phyloP scores from a whole-genome alignment of 2,329 filamentous ascomycete genomes.

The Tolypocladium sp. region DNA sequence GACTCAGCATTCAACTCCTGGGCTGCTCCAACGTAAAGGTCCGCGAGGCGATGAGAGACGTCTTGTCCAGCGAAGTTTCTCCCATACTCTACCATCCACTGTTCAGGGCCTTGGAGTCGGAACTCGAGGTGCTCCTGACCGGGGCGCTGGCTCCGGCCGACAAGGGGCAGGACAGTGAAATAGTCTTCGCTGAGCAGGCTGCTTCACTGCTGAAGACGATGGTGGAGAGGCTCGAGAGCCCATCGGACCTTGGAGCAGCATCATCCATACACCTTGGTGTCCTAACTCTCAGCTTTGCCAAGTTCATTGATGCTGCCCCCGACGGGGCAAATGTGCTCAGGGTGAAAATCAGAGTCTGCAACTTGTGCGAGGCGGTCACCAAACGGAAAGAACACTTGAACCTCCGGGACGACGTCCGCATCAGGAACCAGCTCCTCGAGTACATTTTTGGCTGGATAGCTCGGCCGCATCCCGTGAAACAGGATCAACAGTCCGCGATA shows the following conservation, averaged over 20 bases:
- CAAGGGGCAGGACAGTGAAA: slow-evolving; percentile 48
- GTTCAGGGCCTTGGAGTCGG: slow-evolving; percentile 55
- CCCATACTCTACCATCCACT: slow-evolving; percentile 51
- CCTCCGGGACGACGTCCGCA: slow-evolving; percentile 58
- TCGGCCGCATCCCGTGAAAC: slow-evolving; percentile 41
- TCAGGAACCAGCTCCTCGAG: slow-evolving; percentile 59
- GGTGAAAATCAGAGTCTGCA: slow-evolving; percentile 62
- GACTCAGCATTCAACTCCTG: slow-evolving; percentile 54
- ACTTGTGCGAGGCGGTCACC: slow-evolving; percentile 55
- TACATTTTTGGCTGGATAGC: slow-evolving; percentile 62
- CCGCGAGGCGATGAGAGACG: slow-evolving; percentile 57
- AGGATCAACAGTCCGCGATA: slow-evolving; percentile 29
- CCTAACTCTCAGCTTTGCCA: slow-evolving; percentile 56
- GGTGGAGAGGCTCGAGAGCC: slow-evolving; percentile 54
- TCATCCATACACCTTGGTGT: slow-evolving; percentile 56
- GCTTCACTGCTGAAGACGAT: slow-evolving; percentile 54
- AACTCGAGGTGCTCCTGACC: slow-evolving; percentile 54
- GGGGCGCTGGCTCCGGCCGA: slow-evolving; percentile 41
- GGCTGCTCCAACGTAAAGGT: slow-evolving; percentile 56
- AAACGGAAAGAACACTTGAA: slow-evolving; percentile 61
- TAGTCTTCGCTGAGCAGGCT: slow-evolving; percentile 59
- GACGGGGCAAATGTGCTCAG: slow-evolving; percentile 48
- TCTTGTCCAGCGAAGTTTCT: slow-evolving; percentile 56
- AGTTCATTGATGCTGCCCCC: slow-evolving; percentile 50
- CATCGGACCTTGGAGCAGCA: slow-evolving; percentile 52